Evolutionary conservation across 208 protist species (phyloP), one percentile per base, ranked within the genome.

Genomic region (Crithidia bombi): DNA sequence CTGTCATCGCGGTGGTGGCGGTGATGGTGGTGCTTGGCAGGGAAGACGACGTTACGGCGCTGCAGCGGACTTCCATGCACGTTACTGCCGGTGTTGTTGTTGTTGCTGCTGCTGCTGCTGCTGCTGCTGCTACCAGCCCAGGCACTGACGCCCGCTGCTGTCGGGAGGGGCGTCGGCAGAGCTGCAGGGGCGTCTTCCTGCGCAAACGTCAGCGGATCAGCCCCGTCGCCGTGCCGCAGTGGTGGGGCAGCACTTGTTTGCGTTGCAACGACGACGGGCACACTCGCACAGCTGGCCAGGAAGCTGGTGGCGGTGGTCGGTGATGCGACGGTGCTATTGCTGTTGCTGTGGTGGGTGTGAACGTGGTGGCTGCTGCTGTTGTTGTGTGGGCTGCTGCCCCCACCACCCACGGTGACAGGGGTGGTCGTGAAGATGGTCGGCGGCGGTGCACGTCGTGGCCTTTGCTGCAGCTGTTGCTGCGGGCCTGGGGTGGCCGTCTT

Each of bases 261-360:
- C 12, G 47, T 54, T 9, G 46, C 61, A 17, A 56, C 43, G 2
- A 66, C 47, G 0, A 56, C 46, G 5, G 61, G 46, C 25, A 56
- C 61, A 33, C 33, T 66, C 4, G 46, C 61, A 1, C 47, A 66
- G 47, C 21, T 50, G 23, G 36, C 39, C 55, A 44, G 28, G 3
- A 62, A 3, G 19, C 59, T 25, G 65, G 43, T 11, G 17, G 33
- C 64, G 41, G 43, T 57, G 3, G 57, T 14, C 55, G 51, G n/a
- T 14, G 62, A 32, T 44, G 55, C 39, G 21, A 3, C 11, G 6
- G 43, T 44, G 32, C n/a, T n/a, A n/a, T n/a, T n/a, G n/a, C n/a
- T n/a, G n/a, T n/a, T n/a, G n/a, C n/a, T n/a, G n/a, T n/a, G n/a
- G n/a, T n/a, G n/a, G n/a, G n/a, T n/a, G n/a, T n/a, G n/a, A n/a